Evolutionary conservation across 2,329 filamentous ascomycete species (phyloP).

Genomic region (Alternaria triticimaculans): DNA sequence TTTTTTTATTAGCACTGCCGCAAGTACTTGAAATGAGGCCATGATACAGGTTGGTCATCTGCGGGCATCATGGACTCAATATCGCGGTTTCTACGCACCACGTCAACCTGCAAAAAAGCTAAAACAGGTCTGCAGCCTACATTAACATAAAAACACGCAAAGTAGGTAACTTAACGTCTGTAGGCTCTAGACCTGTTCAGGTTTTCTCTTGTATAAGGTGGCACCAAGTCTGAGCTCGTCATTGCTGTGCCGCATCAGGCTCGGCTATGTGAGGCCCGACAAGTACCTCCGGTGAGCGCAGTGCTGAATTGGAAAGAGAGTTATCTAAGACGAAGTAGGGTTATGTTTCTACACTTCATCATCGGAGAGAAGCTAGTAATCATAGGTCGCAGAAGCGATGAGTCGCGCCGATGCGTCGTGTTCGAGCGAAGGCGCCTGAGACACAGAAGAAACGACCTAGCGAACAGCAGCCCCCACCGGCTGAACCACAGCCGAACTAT

Average conservation of each 20-base stretch:
- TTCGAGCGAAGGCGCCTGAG: not conserved
- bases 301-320: not conserved
- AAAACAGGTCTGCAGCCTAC: not conserved
- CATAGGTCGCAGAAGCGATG: not conserved
- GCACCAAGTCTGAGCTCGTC: not conserved
- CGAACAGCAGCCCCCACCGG: not conserved
- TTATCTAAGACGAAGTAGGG: not conserved
- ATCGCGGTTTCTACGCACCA: not conserved
- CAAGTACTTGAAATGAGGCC: not conserved
- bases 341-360: not conserved
- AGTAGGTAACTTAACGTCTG: not conserved
- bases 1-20: not conserved
- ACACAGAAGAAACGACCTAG: not conserved
- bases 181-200: not conserved
- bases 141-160: not conserved
- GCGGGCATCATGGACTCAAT: not conserved
- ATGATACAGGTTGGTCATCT: no score
- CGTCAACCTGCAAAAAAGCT: not conserved
- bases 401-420: not conserved
- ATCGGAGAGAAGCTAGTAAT: not conserved
- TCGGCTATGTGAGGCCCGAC: not conserved
- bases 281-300: not conserved
- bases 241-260: not conserved
- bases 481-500: conserved; percentile 13
- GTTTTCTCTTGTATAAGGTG: not conserved